Percentiles rank a stretch among this genome's conserved stretches.
Conservation (phyloP, 208 protist genomes). For the Trypanosoma rangeli region DNA sequence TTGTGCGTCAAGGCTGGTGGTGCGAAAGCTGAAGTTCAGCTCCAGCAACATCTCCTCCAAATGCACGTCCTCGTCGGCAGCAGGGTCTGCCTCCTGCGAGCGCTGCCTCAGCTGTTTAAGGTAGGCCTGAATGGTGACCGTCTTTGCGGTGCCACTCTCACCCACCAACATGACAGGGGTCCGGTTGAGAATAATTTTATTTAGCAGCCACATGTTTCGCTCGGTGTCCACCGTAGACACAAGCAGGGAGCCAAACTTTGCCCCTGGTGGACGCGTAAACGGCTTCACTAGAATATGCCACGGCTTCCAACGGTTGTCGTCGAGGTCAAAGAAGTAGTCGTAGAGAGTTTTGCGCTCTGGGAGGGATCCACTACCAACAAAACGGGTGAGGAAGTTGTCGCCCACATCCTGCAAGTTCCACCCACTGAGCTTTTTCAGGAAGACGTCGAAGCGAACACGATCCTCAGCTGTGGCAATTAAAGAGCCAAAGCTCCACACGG, state of each 20-base stretch:
- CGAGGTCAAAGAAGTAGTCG: constrained; percentile 97
- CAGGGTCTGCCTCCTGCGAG: constrained; percentile 35
- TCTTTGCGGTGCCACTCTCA: constrained; percentile 98
- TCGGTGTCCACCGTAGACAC: constrained; percentile 99
- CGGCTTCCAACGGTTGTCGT: constrained; percentile 93
- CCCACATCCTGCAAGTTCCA: constrained; percentile 92
- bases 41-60: constrained; percentile 92
- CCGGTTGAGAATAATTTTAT: constrained; percentile 90
- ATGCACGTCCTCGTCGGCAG: constrained; percentile 61
- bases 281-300: constrained; percentile 94
- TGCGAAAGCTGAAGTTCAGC: constrained; percentile 97
- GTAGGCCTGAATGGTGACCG: constrained; percentile 97
- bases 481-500: constrained; percentile 97
- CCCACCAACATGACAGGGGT: constrained; percentile 96
- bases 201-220: constrained; percentile 96
- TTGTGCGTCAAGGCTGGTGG: constrained; percentile 95
- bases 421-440: constrained; percentile 94
- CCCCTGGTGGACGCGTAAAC: constrained; percentile 84
- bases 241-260: constrained; percentile 96
- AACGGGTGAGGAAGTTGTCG: constrained; percentile 89
- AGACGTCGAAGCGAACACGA: constrained; percentile 92
- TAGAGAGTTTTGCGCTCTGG: constrained; percentile 94
- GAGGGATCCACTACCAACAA: constrained; percentile 89
- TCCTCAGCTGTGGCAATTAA: constrained; percentile 77
- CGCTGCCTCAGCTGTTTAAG: constrained; percentile 85